Evolutionary conservation across 2,329 filamentous ascomycete genomes (phyloP).

Genomic region (Fusarium hainanense): DNA sequence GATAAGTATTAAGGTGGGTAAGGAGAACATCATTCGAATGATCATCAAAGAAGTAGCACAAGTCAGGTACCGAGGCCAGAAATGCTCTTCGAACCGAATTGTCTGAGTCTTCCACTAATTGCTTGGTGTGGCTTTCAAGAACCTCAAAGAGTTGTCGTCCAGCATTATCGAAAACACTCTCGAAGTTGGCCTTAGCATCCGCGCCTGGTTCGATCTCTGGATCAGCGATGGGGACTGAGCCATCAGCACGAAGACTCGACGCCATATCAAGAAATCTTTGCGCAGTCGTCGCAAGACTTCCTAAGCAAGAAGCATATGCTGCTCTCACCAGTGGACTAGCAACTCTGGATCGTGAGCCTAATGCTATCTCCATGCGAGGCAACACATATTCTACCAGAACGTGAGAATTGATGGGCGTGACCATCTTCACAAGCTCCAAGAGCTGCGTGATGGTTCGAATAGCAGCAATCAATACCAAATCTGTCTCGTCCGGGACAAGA

Average conservation of each 20-base stretch:
- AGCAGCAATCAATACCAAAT: conserved; percentile 86
- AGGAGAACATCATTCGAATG: conserved; percentile 95
- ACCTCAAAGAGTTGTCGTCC: conserved; percentile 82
- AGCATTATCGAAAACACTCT: conserved; percentile 89
- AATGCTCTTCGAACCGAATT: conserved; percentile 90
- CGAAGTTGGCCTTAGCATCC: conserved; percentile 76
- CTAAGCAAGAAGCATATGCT: conserved; percentile 92
- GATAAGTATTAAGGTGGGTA: conserved; percentile 94
- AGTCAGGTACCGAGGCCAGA: conserved; percentile 86
- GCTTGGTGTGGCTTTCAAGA: conserved; percentile 90
- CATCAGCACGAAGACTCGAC: conserved; percentile 85
- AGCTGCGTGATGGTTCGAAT: conserved; percentile 90
- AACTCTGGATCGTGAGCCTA: conserved; percentile 57
- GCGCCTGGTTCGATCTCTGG: conserved; percentile 80
- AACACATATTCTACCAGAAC: conserved; percentile 76
- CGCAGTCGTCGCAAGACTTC: conserved; percentile 87
- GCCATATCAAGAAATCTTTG: conserved; percentile 90
- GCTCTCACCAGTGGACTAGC: conserved; percentile 81
- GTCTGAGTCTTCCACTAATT: conserved; percentile 87
- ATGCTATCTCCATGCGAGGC: conserved; percentile 68
- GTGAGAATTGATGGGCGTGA: conserved; percentile 80
- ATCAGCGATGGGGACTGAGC: conserved; percentile 80
- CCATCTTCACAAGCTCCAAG: conserved; percentile 85
- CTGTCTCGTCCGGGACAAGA: conserved; percentile 78
- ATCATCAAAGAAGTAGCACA: conserved; percentile 95